phyloP scores from a whole-genome alignment of 192 early-diverging fungal species.

The Rhizophlyctis rosea region DNA sequence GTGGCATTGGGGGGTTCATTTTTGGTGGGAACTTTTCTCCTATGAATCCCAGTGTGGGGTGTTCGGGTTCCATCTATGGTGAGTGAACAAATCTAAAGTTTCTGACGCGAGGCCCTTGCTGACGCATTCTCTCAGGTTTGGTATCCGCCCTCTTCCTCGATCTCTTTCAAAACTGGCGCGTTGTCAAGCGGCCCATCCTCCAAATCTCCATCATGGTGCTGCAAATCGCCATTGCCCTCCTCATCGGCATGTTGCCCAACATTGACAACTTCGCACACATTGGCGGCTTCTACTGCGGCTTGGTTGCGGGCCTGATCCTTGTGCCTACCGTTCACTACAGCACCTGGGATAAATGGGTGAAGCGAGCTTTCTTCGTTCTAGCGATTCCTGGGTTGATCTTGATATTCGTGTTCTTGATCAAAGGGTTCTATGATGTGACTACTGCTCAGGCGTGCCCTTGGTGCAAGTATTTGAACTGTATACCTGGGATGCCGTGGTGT shows the following conservation, averaged over 20 bases:
- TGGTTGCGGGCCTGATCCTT: constrained; percentile 65
- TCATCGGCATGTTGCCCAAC: constrained; percentile 70
- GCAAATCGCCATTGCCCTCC: constrained; percentile 62
- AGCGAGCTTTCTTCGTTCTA: constrained; percentile 31
- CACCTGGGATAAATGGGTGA: constrained; percentile 41
- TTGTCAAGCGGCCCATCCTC: constrained; percentile 58
- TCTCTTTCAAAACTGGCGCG: constrained; percentile 72
- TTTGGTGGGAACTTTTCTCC: constrained; percentile 69
- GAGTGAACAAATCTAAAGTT: background rate
- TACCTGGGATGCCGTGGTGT: constrained; percentile 55
- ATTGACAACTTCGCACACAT: constrained; percentile 88
- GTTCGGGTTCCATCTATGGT: constrained; percentile 56
- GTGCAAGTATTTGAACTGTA: constrained; percentile 55
- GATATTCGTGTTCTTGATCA: constrained; percentile 31
- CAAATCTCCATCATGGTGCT: constrained; percentile 67
- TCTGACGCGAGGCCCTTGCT: background rate
- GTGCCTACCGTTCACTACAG: constrained; percentile 65
- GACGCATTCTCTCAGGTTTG: constrained; percentile 48
- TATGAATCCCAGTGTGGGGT: constrained; percentile 54
- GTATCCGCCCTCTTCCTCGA: constrained; percentile 77
- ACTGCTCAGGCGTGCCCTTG: constrained; percentile 25
- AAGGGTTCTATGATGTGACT: constrained; percentile 31
- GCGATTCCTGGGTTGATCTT: constrained; percentile 32
- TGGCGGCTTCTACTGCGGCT: constrained; percentile 68
- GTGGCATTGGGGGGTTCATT: constrained; percentile 76